Evolutionary conservation across 2,329 filamentous ascomycete genomes (phyloP).

Genomic region (Septoria linicola): DNA sequence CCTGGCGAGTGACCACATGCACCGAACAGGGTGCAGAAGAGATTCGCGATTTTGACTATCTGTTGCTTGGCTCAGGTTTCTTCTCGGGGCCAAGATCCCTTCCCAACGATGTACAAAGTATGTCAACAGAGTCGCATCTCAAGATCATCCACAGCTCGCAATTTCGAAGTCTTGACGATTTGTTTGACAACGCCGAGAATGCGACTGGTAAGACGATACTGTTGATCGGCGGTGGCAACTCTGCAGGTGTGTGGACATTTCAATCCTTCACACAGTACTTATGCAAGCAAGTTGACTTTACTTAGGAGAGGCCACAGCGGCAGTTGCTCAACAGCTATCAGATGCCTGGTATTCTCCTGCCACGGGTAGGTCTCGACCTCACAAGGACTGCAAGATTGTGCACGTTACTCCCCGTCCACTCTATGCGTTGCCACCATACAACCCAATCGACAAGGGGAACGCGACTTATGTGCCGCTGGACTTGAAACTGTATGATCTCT

Average conservation of each 20-base stretch:
- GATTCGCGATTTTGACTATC: slow-evolving; percentile 60
- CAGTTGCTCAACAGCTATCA: slow-evolving; percentile 70
- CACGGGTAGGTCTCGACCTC: slow-evolving; percentile 25
- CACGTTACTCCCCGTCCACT: slow-evolving; percentile 69
- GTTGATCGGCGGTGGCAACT: slow-evolving; percentile 79
- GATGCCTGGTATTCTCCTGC: slow-evolving; percentile 57
- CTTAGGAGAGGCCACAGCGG: slow-evolving; percentile 68
- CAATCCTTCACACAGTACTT: not conserved
- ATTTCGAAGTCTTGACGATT: slow-evolving; percentile 55
- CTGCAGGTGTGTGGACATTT: slow-evolving; percentile 48
- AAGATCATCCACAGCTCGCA: slow-evolving; percentile 67
- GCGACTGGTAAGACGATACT: slow-evolving; percentile 60
- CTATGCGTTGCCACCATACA: slow-evolving; percentile 65
- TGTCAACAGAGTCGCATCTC: slow-evolving; percentile 10
- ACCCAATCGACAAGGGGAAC: slow-evolving; percentile 39
- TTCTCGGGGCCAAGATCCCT: slow-evolving; percentile 64
- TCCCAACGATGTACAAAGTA: slow-evolving; percentile 47
- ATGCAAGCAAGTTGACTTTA: not conserved
- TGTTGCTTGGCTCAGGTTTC: slow-evolving; percentile 74
- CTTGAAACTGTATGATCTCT: slow-evolving; percentile 68
- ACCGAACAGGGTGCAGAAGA: slow-evolving; percentile 22
- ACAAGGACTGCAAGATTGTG: slow-evolving; percentile 56
- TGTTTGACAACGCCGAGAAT: slow-evolving; percentile 23
- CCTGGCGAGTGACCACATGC: slow-evolving; percentile 28
- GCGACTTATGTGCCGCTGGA: slow-evolving; percentile 70